A percentile compares a stretch with the other conserved stretches of the same genome.
These are phyloP conservation scores for Auricularia heimuer DNA, from an alignment of 768 basidiomycete species.

Conservation along the genomic window DNA sequence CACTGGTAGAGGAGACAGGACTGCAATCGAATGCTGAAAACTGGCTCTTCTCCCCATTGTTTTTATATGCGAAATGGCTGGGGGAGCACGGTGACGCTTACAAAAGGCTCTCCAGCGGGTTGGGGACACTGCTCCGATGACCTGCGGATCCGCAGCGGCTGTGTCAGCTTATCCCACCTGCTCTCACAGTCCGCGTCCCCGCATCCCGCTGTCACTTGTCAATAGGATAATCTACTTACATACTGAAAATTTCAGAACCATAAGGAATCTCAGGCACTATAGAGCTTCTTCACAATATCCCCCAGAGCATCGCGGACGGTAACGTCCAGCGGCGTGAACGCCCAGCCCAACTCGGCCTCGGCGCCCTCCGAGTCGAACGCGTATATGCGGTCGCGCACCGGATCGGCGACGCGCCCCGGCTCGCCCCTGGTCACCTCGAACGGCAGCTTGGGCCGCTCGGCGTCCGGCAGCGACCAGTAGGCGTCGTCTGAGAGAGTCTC, in stretches of 20 bases:
- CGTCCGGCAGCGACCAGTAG: not conserved
- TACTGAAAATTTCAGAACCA: too few species aligned
- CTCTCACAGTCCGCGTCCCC: too few species aligned
- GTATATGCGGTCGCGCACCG: not conserved
- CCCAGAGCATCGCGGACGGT: not conserved
- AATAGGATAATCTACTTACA: not conserved
- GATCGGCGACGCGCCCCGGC: not conserved
- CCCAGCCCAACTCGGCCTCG: not conserved
- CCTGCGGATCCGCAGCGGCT: too few species aligned
- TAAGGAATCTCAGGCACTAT: not conserved
- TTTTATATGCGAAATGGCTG: too few species aligned
- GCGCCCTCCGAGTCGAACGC: not conserved
- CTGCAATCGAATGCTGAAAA: too few species aligned
- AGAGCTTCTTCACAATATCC: not conserved
- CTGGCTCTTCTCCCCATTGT: too few species aligned
- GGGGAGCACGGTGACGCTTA: too few species aligned
- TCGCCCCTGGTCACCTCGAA: not conserved
- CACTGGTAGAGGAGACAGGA: too few species aligned
- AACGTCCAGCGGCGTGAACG: not conserved
- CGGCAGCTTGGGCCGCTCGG: not conserved
- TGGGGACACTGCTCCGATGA: too few species aligned
- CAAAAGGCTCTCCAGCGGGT: too few species aligned
- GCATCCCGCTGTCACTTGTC: not conserved
- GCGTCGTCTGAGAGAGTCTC: not conserved
- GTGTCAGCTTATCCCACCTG: too few species aligned